Percentiles rank a stretch among this genome's conserved stretches.
phyloP scores from a whole-genome alignment of 2,329 filamentous ascomycete species.

The Verticillium albo-atrum region DNA sequence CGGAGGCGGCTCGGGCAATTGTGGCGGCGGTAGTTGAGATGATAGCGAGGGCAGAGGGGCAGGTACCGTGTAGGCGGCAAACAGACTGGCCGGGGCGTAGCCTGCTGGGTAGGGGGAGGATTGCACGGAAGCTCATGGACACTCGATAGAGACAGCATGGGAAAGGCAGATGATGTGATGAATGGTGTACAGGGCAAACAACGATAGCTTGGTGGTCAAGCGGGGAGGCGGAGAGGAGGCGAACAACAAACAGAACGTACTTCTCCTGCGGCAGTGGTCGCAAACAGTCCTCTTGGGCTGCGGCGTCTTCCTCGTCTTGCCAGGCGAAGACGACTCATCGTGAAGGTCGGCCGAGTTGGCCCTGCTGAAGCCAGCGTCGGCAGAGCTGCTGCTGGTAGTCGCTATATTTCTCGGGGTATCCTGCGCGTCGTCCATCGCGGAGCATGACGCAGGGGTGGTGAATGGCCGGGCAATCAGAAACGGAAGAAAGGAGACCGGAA shows the following conservation, averaged over 20 bases:
- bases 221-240: neutral
- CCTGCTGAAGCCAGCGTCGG: neutral
- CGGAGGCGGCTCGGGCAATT: neutral
- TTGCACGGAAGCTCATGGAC: conserved; percentile 12
- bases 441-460: neutral
- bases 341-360: conserved; percentile 11
- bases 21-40: neutral
- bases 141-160: neutral
- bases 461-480: neutral
- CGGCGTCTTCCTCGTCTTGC: conserved; percentile 7
- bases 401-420: conserved; percentile 12
- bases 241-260: conserved; percentile 22
- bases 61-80: conserved; percentile 8
- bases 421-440: conserved; percentile 8
- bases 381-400: neutral
- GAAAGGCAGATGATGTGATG: neutral
- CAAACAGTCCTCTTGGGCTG: conserved; percentile 33
- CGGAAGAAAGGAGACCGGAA: neutral
- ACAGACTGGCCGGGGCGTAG: conserved; percentile 10
- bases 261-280: conserved; percentile 38
- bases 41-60: neutral
- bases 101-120: conserved; percentile 13
- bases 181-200: neutral
- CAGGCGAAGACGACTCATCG: conserved; percentile 9
- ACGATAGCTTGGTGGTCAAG: neutral